Evolutionary conservation across 768 basidiomycete genomes (phyloP), one percentile per base, ranked within the genome.

Genomic region (Tulasnella sp.): DNA sequence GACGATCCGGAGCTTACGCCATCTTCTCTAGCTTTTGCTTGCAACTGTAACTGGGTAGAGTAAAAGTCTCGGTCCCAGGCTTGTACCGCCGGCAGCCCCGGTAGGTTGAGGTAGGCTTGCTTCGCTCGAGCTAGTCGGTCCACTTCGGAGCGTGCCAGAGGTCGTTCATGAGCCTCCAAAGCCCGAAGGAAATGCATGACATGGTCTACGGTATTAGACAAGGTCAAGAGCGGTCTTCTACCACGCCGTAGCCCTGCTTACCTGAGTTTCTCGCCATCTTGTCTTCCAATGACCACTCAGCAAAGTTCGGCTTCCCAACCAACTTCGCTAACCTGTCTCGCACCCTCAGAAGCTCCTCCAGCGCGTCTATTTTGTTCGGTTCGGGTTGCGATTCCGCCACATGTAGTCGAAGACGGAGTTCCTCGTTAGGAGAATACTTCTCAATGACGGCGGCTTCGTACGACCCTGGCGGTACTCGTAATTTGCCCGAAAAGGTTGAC

Each of bases 21-120:
- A 19, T 15, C 34, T 45, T 22, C 71, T 5, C 38, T 19, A 19
- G 34, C 42, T 22, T 37, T 31, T 37, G 3, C 29, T 34, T 73
- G 39, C 34, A 25, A 25, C 19, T 76, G 67, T n/a, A 76, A 15
- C 90, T 88, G 37, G 91, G 90, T 14, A 76, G 93, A 92, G 82
- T 95, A 98, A 82, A 91, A 97, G 79, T 98, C 96, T 79, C 96
- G 88, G 83, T 99, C 97, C 97, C 97, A 99, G n/a, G 95, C 91
- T 79, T 97, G 89, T 71, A 99, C 89, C 29, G 86, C 83, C 0
- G 86, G 84, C 1, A 89, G 85, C 29, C 85, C 83, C 29, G 15
- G 64, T 25, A 70, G 72, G 34, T 79, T 75, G 37, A 94, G 88
- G 79, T 92, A 91, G 11, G 85, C 85, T 81, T 93, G 91, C 85